phyloP scores from a whole-genome alignment of 768 basidiomycete species.

The Suillus tomentosus region DNA sequence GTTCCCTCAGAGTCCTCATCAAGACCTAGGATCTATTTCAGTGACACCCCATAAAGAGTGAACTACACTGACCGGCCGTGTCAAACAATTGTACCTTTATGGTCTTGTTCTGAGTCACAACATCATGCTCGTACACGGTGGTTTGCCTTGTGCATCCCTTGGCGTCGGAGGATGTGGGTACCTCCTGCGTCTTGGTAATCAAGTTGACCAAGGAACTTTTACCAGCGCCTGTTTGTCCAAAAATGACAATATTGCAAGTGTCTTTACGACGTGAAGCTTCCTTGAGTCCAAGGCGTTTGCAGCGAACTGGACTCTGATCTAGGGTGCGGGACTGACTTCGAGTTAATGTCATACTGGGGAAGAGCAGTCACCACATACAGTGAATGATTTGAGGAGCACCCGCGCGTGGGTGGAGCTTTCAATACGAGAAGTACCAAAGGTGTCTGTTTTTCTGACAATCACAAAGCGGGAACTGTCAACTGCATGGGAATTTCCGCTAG shows the following conservation, averaged over 20 bases:
- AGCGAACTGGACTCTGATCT: too few species aligned
- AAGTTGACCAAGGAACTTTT: conserved; percentile 34
- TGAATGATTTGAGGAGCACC: too few species aligned
- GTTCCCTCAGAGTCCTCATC: conserved; percentile 32
- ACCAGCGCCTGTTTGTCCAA: conserved; percentile 35
- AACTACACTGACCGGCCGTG: conserved; percentile 18
- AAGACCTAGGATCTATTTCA: conserved; percentile 22
- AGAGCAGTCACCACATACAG: too few species aligned
- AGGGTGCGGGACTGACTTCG: too few species aligned
- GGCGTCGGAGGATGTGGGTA: conserved; percentile 24
- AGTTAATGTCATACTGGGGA: too few species aligned
- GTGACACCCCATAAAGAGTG: background rate
- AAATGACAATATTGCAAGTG: conserved; percentile 27
- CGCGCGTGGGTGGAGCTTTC: too few species aligned
- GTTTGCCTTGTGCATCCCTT: conserved; percentile 15
- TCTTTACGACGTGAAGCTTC: background rate
- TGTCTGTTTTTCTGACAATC: too few species aligned
- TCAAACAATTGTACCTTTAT: conserved; percentile 29
- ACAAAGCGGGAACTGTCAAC: too few species aligned
- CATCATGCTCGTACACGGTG: background rate
- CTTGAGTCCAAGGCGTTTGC: too few species aligned
- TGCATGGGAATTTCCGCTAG: too few species aligned
- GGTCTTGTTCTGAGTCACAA: background rate
- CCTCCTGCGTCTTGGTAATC: conserved; percentile 32
- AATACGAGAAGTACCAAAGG: too few species aligned